phyloP scores from a whole-genome alignment of 805 yeast species.

The Hanseniaspora mollemarum region DNA sequence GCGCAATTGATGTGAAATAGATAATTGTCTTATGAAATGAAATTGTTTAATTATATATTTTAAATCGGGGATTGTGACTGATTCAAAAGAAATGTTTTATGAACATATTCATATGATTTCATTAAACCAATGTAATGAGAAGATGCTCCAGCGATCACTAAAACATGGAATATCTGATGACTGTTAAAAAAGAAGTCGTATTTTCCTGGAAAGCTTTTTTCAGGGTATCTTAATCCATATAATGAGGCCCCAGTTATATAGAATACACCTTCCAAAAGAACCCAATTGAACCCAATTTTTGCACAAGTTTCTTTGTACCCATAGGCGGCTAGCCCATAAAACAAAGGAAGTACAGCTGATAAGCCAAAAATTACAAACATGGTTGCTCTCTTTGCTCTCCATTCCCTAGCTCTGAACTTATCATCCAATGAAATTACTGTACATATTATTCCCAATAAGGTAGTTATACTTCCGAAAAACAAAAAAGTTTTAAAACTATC shows the following conservation, averaged over 20 bases:
- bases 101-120: conserved; percentile 44
- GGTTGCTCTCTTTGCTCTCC: conserved; percentile 65
- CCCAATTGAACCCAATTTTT: conserved; percentile 50
- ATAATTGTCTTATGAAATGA: too few species aligned
- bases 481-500: conserved; percentile 34
- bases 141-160: conserved; percentile 65
- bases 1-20: too few species aligned
- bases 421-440: conserved; percentile 52
- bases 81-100: conserved; percentile 22
- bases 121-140: conserved; percentile 60
- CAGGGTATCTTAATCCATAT: conserved; percentile 74
- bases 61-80: neutral
- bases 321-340: conserved; percentile 38
- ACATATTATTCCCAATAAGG: conserved; percentile 49
- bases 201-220: conserved; percentile 47
- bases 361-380: conserved; percentile 75
- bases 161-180: conserved; percentile 71
- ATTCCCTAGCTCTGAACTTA: conserved; percentile 53
- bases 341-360: conserved; percentile 61
- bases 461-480: conserved; percentile 37
- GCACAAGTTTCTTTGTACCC: conserved; percentile 41
- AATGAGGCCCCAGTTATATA: conserved; percentile 71
- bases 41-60: too few species aligned
- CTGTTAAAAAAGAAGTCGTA: conserved; percentile 69
- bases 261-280: conserved; percentile 56